A percentile compares a stretch with the other conserved stretches of the same genome.
phyloP scores from a whole-genome alignment of 2,329 filamentous ascomycete genomes.

The Aspergillus arachidicola region DNA sequence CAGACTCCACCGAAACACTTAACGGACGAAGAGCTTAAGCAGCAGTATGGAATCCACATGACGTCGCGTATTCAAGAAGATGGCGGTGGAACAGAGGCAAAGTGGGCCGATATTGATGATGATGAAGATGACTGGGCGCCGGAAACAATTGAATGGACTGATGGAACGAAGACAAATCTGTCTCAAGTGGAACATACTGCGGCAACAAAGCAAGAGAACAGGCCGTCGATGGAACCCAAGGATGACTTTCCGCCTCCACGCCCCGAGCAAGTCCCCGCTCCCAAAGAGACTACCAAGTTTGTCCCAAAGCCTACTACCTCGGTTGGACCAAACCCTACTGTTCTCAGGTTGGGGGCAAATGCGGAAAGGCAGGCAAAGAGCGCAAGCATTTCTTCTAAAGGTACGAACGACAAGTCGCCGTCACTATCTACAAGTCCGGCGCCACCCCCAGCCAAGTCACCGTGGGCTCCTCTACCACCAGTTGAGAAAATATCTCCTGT shows the following conservation, averaged over 20 bases:
- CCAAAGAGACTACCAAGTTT: slow-evolving; percentile 31
- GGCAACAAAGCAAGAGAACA: slow-evolving; percentile 21
- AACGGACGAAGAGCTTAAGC: slow-evolving; percentile 69
- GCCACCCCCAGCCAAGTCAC: slow-evolving; percentile 77
- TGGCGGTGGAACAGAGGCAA: slow-evolving; percentile 62
- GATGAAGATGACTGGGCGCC: slow-evolving; percentile 71
- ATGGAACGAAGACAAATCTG: slow-evolving; percentile 67
- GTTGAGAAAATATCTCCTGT: slow-evolving; percentile 77
- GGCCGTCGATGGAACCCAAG: slow-evolving; percentile 23
- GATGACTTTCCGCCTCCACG: slow-evolving; percentile 22
- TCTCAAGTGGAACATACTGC: slow-evolving; percentile 45
- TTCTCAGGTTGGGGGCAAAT: slow-evolving; percentile 51
- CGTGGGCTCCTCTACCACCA: slow-evolving; percentile 85
- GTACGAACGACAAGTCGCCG: slow-evolving; percentile 56
- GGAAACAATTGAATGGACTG: slow-evolving; percentile 69
- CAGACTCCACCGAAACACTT: slow-evolving; percentile 64
- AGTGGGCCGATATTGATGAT: slow-evolving; percentile 71
- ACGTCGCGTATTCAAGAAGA: slow-evolving; percentile 66
- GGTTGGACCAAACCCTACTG: slow-evolving; percentile 53
- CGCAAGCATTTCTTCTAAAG: slow-evolving; percentile 49
- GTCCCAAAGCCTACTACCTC: slow-evolving; percentile 43
- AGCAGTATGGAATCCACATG: slow-evolving; percentile 69
- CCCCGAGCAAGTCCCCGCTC: slow-evolving; percentile 23
- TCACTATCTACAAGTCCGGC: slow-evolving; percentile 48
- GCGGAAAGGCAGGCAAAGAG: slow-evolving; percentile 50